A percentile compares a stretch with the other conserved stretches of the same genome.
Conservation (phyloP, 192 early-diverging fungal species). For the Dimargaris cristalligena region DNA sequence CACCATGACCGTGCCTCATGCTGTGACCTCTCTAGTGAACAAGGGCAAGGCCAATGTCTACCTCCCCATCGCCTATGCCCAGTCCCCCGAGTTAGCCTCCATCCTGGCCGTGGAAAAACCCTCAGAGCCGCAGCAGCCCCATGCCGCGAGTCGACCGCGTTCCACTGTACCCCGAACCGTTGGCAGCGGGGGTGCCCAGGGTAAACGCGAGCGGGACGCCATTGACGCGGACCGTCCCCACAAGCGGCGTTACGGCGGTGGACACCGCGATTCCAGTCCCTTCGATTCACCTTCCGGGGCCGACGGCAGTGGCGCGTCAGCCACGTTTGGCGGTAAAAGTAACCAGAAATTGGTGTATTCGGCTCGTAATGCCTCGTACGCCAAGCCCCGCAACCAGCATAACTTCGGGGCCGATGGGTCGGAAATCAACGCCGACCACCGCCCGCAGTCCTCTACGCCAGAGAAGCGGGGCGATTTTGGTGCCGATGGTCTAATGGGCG, state of each 20-base stretch:
- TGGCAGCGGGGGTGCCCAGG: background rate
- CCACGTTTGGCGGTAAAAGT: background rate
- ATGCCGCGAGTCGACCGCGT: background rate
- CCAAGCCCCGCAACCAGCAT: background rate
- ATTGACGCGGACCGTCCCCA: background rate
- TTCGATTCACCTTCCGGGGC: background rate
- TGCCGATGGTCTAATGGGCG: background rate
- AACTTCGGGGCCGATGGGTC: conserved; percentile 10
- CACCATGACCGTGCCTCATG: background rate
- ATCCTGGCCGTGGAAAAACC: background rate
- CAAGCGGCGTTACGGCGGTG: background rate
- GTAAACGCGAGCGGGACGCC: conserved; percentile 1
- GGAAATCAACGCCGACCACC: background rate
- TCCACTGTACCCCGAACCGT: background rate
- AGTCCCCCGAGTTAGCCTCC: background rate
- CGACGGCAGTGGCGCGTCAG: background rate
- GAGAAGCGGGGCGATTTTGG: background rate
- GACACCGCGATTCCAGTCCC: background rate
- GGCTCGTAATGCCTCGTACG: background rate
- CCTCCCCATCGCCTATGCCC: background rate
- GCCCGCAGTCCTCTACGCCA: background rate
- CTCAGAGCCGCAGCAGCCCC: background rate
- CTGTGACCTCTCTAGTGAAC: background rate
- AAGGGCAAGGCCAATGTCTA: conserved; percentile 4
- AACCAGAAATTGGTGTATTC: background rate